Conservation (phyloP, 1,139 yeast species). For the Yamadazyma blattariae region DNA sequence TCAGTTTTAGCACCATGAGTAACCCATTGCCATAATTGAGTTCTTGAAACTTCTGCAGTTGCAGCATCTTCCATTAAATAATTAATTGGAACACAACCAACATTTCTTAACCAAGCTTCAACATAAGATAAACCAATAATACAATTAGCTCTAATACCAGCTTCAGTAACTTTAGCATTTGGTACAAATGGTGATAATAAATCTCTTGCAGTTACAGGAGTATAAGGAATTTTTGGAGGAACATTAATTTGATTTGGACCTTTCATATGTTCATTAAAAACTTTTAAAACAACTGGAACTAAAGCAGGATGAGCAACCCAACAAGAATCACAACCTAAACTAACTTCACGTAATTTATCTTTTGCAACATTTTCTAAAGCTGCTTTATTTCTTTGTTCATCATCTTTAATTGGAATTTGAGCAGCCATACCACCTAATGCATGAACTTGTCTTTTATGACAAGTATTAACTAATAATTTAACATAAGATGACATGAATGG, state of each 20-base stretch:
- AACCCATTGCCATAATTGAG: constrained; percentile 84
- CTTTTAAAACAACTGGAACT: constrained; percentile 71
- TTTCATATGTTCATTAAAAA: constrained; percentile 79
- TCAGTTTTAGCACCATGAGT: constrained; percentile 67
- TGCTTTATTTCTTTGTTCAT: constrained; percentile 56
- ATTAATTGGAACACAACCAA: constrained; percentile 82
- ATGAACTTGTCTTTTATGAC: constrained; percentile 73
- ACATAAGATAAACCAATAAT: constrained; percentile 73
- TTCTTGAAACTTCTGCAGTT: constrained; percentile 81
- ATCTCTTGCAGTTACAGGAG: constrained; percentile 60
- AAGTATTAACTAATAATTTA: constrained; percentile 62
- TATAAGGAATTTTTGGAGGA: constrained; percentile 48
- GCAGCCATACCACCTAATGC: constrained; percentile 91
- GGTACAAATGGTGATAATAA: constrained; percentile 69
- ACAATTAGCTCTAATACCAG: constrained; percentile 69
- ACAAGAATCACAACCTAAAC: constrained; percentile 77
- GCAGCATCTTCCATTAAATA: constrained; percentile 88
- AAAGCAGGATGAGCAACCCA: constrained; percentile 85
- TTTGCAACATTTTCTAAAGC: constrained; percentile 72
- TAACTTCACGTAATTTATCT: constrained; percentile 73
- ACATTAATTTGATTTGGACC: constrained; percentile 78
- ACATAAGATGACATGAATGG: constrained; percentile 76
- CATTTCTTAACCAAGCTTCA: constrained; percentile 81
- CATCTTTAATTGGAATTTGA: constrained; percentile 73
- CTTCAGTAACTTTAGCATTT: constrained; percentile 64